A percentile compares a stretch with the other conserved stretches of the same genome.
These are phyloP conservation scores for Globisporangium radiosum DNA, from an alignment of 352 stramenopile species.

Conservation along the genomic window DNA sequence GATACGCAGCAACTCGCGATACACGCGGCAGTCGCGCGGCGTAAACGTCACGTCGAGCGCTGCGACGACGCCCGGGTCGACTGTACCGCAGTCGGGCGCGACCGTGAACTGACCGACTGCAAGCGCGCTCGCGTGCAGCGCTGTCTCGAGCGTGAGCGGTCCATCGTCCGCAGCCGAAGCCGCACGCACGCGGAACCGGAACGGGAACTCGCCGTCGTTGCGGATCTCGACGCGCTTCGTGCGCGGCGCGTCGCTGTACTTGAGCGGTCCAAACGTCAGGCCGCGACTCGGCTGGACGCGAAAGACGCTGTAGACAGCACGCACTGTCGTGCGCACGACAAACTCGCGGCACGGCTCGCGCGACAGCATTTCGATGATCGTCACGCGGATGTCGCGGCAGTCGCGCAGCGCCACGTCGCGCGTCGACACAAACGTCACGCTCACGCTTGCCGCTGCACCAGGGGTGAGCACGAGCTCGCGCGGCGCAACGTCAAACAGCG, in stretches of 20 bases:
- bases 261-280: slow-evolving; percentile 91
- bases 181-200: slow-evolving; percentile 74
- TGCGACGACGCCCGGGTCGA: slow-evolving; percentile 81
- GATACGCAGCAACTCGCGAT: slow-evolving; percentile 62
- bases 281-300: slow-evolving; percentile 85
- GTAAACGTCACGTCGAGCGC: slow-evolving; percentile 78
- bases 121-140: slow-evolving; percentile 24
- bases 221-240: slow-evolving; percentile 83
- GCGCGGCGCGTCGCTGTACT: slow-evolving; percentile 80
- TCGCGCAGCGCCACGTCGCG: slow-evolving; percentile 83
- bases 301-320: slow-evolving; percentile 82
- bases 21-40: slow-evolving; percentile 63
- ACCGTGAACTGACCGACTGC: slow-evolving; percentile 77
- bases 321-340: slow-evolving; percentile 61
- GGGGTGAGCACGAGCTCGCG: slow-evolving; percentile 70
- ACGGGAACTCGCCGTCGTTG: slow-evolving; percentile 92
- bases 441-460: slow-evolving; percentile 56
- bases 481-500: slow-evolving; percentile 83
- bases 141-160: slow-evolving; percentile 31
- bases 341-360: slow-evolving; percentile 89
- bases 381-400: slow-evolving; percentile 90
- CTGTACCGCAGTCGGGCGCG: slow-evolving; percentile 55
- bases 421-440: slow-evolving; percentile 72
- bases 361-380: slow-evolving; percentile 90
- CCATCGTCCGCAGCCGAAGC: slow-evolving; percentile 4